Conservation (phyloP, 208 protist genomes). For the Zelonia costaricensis region DNA sequence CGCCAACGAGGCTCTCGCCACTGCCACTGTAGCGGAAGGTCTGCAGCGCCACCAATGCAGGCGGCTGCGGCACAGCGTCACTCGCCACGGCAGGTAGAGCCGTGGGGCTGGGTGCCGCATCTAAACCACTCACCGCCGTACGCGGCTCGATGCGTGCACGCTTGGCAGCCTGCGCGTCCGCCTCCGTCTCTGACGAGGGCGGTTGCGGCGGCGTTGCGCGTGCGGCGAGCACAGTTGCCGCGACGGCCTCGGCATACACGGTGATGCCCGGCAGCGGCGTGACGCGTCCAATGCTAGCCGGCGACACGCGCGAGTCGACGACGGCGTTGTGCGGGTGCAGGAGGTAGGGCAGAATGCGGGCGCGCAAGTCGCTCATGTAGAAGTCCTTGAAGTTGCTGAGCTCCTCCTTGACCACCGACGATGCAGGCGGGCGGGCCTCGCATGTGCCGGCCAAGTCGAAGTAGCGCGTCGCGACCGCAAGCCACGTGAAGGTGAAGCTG, state of each 20-base stretch:
- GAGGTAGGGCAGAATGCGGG: slow-evolving; percentile 70
- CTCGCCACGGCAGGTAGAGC: background rate
- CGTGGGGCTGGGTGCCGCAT: background rate
- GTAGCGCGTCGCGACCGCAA: slow-evolving; percentile 70
- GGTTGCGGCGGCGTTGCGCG: too few relatives aligned
- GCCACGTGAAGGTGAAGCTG: slow-evolving; percentile 86
- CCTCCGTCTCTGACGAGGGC: background rate
- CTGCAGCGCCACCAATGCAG: slow-evolving; percentile 32
- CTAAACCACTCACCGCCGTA: too few relatives aligned
- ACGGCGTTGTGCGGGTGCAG: slow-evolving; percentile 35
- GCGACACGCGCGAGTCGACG: slow-evolving; percentile 13
- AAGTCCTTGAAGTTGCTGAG: slow-evolving; percentile 89
- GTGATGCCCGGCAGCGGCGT: slow-evolving; percentile 22
- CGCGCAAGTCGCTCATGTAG: slow-evolving; percentile 84
- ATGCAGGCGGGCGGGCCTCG: slow-evolving; percentile 28
- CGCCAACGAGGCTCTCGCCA: slow-evolving; percentile 56
- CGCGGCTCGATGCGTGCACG: slow-evolving; percentile 3
- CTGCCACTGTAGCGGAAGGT: slow-evolving; percentile 64
- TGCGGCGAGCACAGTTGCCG: background rate
- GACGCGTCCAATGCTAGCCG: slow-evolving; percentile 9
- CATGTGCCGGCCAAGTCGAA: slow-evolving; percentile 46
- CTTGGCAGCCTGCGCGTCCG: slow-evolving; percentile 10
- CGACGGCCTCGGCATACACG: slow-evolving; percentile 23
- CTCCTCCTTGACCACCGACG: slow-evolving; percentile 70
- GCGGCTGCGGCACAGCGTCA: background rate